phyloP scores from a whole-genome alignment of 2,329 filamentous ascomycete species.

The Monilinia fructicola region DNA sequence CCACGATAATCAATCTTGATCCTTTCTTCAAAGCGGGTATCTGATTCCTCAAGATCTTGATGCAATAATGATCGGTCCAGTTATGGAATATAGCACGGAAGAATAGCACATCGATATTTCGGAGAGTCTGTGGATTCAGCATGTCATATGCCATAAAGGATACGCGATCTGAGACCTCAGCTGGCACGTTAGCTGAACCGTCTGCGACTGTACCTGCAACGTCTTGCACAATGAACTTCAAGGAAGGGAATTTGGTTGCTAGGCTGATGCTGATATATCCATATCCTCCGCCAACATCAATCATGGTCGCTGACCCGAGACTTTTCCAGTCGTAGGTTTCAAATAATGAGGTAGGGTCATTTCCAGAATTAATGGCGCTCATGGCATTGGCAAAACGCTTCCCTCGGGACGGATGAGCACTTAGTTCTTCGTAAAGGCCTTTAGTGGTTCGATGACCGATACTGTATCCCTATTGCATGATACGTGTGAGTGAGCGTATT shows the following conservation, averaged over 20 bases:
- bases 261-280: constrained; percentile 58
- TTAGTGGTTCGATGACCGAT: constrained; percentile 14
- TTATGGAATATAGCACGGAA: constrained; percentile 20
- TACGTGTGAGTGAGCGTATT: not conserved
- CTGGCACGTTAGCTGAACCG: not conserved
- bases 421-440: constrained; percentile 13
- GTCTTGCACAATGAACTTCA: constrained; percentile 59
- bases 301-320: constrained; percentile 52
- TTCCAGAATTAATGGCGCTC: constrained; percentile 53
- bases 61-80: constrained; percentile 18
- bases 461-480: constrained; percentile 2
- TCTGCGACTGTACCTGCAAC: constrained; percentile 46
- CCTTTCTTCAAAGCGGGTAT: constrained; percentile 18
- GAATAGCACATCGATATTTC: constrained; percentile 4
- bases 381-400: constrained; percentile 56
- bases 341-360: constrained; percentile 53
- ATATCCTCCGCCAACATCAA: constrained; percentile 61
- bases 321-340: constrained; percentile 54
- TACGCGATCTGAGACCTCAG: constrained; percentile 4
- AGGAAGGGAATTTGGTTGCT: constrained; percentile 50
- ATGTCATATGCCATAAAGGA: constrained; percentile 21
- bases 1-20: constrained; percentile 9
- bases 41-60: constrained; percentile 16
- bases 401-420: constrained; percentile 40
- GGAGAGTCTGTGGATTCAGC: constrained; percentile 2